phyloP scores from a whole-genome alignment of 805 yeast species.

The Candida boleticola region DNA sequence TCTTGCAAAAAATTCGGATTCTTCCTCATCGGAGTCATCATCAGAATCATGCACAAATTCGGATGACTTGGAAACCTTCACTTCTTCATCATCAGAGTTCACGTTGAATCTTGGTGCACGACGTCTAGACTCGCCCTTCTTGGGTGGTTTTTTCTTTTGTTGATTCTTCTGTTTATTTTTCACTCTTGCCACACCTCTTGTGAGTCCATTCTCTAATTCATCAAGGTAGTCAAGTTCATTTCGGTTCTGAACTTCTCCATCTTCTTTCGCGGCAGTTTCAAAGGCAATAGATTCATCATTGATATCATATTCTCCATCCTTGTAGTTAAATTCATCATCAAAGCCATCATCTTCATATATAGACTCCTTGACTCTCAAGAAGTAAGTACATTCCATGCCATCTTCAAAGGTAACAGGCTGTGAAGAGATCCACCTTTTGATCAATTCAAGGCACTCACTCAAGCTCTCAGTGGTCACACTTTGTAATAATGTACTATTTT shows the following conservation, averaged over 20 bases:
- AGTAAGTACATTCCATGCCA: slow-evolving; percentile 34
- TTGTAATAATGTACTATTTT: slow-evolving; percentile 37
- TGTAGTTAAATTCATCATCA: slow-evolving; percentile 12
- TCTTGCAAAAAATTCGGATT: slow-evolving; percentile 50
- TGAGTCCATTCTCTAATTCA: slow-evolving; percentile 13
- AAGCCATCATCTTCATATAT: slow-evolving; percentile 14
- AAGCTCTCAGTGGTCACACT: slow-evolving; percentile 29
- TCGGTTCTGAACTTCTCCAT: slow-evolving; percentile 7
- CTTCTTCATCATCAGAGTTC: slow-evolving; percentile 27
- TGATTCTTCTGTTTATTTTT: slow-evolving; percentile 13
- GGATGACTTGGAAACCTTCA: slow-evolving; percentile 41
- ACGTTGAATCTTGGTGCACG: slow-evolving; percentile 26
- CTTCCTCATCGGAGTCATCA: slow-evolving; percentile 57
- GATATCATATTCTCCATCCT: slow-evolving; percentile 15
- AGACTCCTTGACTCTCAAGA: slow-evolving; percentile 24
- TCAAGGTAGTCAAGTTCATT: slow-evolving; percentile 6
- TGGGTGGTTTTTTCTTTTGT: slow-evolving; percentile 2
- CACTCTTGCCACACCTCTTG: slow-evolving; percentile 25
- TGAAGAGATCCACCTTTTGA: slow-evolving; percentile 40
- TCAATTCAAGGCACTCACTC: slow-evolving; percentile 29
- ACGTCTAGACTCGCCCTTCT: slow-evolving; percentile 7
- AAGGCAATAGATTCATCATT: slow-evolving; percentile 31
- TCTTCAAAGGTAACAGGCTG: slow-evolving; percentile 36
- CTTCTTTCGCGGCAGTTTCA: slow-evolving; percentile 20
- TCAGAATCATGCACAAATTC: slow-evolving; percentile 60